Evolutionary conservation across 306 rosid species (phyloP).

Genomic region (Castanospermum australe): DNA sequence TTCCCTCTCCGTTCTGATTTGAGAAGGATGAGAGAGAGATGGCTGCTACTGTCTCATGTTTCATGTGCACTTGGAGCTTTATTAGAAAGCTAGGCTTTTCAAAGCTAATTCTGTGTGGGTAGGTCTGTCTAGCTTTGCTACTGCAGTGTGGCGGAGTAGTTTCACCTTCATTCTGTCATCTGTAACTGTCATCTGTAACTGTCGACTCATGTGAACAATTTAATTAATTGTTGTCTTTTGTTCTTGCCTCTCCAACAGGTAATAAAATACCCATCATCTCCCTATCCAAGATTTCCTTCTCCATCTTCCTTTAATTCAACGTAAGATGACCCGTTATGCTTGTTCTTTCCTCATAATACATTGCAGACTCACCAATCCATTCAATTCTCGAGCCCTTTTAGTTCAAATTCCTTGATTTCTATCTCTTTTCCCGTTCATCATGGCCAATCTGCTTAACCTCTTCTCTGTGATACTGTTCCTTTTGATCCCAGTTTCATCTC

Average conservation of each 20-base stretch:
- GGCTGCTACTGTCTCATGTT: background rate
- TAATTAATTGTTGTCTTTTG: background rate
- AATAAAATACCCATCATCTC: too few species aligned
- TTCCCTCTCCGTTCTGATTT: background rate
- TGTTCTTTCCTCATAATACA: background rate
- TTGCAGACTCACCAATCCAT: background rate
- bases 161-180: background rate
- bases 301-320: constrained; percentile 5
- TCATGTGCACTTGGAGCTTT: too few species aligned
- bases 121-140: too few species aligned
- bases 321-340: background rate
- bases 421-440: background rate
- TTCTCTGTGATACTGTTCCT: constrained; percentile 28
- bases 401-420: background rate
- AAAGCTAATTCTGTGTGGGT: background rate
- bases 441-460: constrained; percentile 37
- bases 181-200: too few species aligned
- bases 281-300: background rate
- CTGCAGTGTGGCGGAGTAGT: background rate
- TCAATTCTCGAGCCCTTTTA: background rate
- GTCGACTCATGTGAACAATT: background rate
- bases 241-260: background rate
- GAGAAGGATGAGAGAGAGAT: background rate
- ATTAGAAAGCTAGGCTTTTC: too few species aligned
- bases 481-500: constrained; percentile 39